phyloP scores from a whole-genome alignment of 495 filamentous ascomycete genomes.

The Tuber indicum region DNA sequence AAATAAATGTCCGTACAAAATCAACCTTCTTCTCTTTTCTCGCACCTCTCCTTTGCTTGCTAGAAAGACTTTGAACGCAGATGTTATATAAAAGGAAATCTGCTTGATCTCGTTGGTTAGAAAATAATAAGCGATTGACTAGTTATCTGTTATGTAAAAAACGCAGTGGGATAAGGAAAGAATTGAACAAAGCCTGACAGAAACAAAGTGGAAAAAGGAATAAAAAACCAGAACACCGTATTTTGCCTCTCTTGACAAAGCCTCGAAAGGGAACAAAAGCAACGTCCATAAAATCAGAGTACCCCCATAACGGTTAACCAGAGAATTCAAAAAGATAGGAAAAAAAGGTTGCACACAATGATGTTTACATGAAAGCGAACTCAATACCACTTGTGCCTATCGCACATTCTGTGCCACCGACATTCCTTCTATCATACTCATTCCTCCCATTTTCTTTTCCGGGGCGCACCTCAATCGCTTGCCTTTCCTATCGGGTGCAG shows the following conservation, averaged over 20 bases:
- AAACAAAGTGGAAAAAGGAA: not conserved
- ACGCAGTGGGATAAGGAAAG: not conserved
- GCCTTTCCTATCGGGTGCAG: conserved; percentile 21
- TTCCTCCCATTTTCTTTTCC: conserved; percentile 13
- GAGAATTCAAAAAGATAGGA: not conserved
- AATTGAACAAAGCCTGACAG: not conserved
- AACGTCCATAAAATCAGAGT: conserved; percentile 1
- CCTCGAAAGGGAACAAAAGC: not conserved
- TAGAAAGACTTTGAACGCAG: conserved; percentile 2
- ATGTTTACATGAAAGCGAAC: conserved; percentile 5
- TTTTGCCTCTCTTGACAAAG: conserved; percentile 1
- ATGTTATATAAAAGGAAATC: conserved; percentile 6
- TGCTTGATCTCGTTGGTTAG: not conserved
- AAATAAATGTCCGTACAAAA: conserved; percentile 4
- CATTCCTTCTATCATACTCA: conserved; percentile 36
- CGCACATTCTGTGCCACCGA: conserved; percentile 33
- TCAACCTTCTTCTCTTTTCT: not conserved
- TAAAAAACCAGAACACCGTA: not conserved
- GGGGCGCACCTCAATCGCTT: conserved; percentile 31
- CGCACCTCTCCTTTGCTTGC: not conserved
- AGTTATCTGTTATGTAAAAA: not conserved
- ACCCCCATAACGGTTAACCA: not conserved
- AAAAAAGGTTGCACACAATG: conserved; percentile 2
- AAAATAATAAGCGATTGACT: conserved; percentile 6
- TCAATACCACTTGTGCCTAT: conserved; percentile 8